Conservation (phyloP, 1,284 basidiomycete genomes). For the Ustilago hordei region DNA sequence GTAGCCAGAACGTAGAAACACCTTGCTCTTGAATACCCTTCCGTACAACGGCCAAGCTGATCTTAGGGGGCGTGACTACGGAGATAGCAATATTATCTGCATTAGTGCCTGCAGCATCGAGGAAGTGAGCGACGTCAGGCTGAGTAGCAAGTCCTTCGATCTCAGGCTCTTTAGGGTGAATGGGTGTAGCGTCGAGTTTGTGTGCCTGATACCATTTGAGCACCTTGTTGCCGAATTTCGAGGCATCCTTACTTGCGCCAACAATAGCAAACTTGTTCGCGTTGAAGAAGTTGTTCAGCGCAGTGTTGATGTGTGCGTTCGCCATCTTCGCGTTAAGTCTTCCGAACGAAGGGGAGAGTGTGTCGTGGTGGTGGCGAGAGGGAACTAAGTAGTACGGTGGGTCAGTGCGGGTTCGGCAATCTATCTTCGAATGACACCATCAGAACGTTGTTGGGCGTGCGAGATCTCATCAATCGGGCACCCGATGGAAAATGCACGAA, state of each 20-base stretch:
- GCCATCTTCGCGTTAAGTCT: slow-evolving; percentile 21
- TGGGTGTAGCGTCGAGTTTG: slow-evolving; percentile 56
- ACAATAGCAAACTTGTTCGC: slow-evolving; percentile 60
- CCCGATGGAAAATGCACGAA: slow-evolving; percentile 16
- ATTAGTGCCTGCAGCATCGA: slow-evolving; percentile 27
- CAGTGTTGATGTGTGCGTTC: slow-evolving; percentile 37
- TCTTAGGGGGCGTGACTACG: slow-evolving; percentile 63
- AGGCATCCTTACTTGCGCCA: slow-evolving; percentile 61
- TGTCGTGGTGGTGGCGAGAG: slow-evolving; percentile 9
- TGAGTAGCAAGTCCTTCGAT: slow-evolving; percentile 51
- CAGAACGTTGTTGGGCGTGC: slow-evolving; percentile 9
- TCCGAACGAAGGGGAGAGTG: neutral
- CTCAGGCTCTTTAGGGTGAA: slow-evolving; percentile 59
- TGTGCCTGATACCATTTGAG: slow-evolving; percentile 64
- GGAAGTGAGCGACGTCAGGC: slow-evolving; percentile 27
- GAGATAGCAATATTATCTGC: slow-evolving; percentile 56
- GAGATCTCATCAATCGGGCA: slow-evolving; percentile 11
- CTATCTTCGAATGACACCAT: slow-evolving; percentile 5
- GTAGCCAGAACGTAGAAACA: slow-evolving; percentile 63
- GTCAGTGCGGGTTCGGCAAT: slow-evolving; percentile 8
- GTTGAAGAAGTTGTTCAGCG: slow-evolving; percentile 54
- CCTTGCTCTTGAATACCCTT: slow-evolving; percentile 47
- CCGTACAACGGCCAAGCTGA: slow-evolving; percentile 59
- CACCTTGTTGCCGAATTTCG: slow-evolving; percentile 66
- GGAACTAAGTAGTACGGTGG: neutral